A percentile compares a stretch with the other conserved stretches of the same genome.
These are phyloP conservation scores for Candida tropicalis DNA, from an alignment of 1,139 yeast species.

Conservation along the genomic window DNA sequence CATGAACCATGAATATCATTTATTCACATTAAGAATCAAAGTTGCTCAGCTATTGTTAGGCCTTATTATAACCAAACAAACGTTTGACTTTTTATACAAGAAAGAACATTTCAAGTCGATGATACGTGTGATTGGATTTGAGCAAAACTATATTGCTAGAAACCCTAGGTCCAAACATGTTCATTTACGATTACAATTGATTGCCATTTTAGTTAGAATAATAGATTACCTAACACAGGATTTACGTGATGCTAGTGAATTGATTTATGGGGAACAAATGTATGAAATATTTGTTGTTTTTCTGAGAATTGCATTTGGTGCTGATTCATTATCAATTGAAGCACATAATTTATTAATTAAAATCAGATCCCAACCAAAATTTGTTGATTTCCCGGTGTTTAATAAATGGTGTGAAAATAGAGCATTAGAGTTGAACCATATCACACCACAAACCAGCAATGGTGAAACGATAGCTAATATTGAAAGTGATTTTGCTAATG, in stretches of 20 bases:
- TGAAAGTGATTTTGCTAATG: constrained; percentile 52
- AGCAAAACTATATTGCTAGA: constrained; percentile 50
- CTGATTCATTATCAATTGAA: constrained; percentile 39
- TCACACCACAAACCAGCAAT: constrained; percentile 16
- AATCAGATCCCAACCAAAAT: constrained; percentile 24
- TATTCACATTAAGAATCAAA: constrained; percentile 38
- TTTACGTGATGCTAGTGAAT: constrained; percentile 28
- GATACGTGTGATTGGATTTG: constrained; percentile 50
- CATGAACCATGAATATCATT: constrained; percentile 46
- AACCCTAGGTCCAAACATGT: constrained; percentile 51
- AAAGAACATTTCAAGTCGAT: constrained; percentile 46
- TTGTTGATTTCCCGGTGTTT: constrained; percentile 33
- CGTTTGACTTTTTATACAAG: constrained; percentile 33
- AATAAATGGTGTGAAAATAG: constrained; percentile 44
- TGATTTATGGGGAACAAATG: constrained; percentile 45
- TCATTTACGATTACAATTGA: constrained; percentile 43
- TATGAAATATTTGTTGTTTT: constrained; percentile 54
- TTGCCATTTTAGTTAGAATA: constrained; percentile 38
- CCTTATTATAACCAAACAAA: constrained; percentile 34
- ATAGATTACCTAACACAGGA: constrained; percentile 38
- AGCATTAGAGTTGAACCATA: constrained; percentile 44
- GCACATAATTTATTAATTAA: constrained; percentile 36
- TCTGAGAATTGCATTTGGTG: constrained; percentile 60
- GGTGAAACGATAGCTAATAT: constrained; percentile 28
- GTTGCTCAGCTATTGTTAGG: constrained; percentile 51